These are phyloP conservation scores for Sideroxylon spinosum DNA, from an alignment of 179 eudicot species.

Conservation along the genomic window DNA sequence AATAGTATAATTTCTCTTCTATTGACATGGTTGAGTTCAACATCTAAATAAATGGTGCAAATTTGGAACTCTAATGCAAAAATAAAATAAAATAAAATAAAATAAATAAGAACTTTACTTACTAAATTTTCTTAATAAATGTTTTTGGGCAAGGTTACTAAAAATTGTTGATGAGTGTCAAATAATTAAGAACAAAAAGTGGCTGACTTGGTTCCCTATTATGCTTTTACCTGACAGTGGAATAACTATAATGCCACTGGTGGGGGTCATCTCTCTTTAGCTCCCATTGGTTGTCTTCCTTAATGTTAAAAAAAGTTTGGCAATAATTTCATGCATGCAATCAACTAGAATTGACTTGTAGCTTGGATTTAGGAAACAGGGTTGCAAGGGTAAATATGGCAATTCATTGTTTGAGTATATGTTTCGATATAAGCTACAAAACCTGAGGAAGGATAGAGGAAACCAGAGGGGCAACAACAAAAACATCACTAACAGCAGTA, in stretches of 20 bases:
- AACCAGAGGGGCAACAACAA: constrained; percentile 19
- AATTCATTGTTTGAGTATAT: background rate
- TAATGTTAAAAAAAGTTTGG: constrained; percentile 5
- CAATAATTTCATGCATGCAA: constrained; percentile 14
- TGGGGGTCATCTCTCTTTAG: constrained; percentile 3
- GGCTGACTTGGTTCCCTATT: no score
- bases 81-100: no score
- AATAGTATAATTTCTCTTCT: no score
- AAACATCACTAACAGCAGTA: constrained; percentile 21
- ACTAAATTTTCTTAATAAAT: no score
- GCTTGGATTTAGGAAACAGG: constrained; percentile 13
- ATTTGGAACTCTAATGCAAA: no score
- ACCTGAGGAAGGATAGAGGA: background rate
- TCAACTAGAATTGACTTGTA: constrained; percentile 13
- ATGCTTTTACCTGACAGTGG: background rate
- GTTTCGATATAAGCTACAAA: constrained; percentile 20
- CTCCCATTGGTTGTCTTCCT: constrained; percentile 13
- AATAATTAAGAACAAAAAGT: no score
- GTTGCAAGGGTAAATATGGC: background rate
- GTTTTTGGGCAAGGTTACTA: no score
- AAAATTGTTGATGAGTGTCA: no score
- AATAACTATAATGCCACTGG: constrained; percentile 1
- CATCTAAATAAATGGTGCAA: no score
- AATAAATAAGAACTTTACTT: no score
- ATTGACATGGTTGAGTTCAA: no score